phyloP scores from a whole-genome alignment of 2,329 filamentous ascomycete species.

The Grosmannia huntii region DNA sequence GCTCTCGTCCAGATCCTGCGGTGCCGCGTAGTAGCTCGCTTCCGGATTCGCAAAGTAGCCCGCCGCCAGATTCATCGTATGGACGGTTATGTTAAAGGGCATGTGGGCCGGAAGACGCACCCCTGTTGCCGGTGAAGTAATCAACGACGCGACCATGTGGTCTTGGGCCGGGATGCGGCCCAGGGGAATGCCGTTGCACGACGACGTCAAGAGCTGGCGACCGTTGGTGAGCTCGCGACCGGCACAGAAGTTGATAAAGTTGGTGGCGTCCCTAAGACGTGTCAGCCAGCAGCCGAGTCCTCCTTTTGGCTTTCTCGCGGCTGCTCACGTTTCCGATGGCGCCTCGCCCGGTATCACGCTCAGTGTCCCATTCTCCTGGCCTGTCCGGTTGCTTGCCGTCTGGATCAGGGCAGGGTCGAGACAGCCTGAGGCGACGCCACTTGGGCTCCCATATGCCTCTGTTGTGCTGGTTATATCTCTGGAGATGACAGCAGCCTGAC shows the following conservation, averaged over 20 bases:
- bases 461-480: not conserved
- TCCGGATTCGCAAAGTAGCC: constrained; percentile 42
- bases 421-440: not conserved
- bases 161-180: constrained; percentile 36
- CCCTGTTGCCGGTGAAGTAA: constrained; percentile 30
- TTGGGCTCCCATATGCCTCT: not conserved
- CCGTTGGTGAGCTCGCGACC: constrained; percentile 43
- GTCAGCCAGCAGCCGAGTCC: too few relatives aligned
- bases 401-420: constrained; percentile 19
- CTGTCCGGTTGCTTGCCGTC: constrained; percentile 12
- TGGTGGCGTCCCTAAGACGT: constrained; percentile 27
- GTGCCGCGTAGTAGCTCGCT: constrained; percentile 40
- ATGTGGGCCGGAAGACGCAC: constrained; percentile 24
- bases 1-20: constrained; percentile 32
- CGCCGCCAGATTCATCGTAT: constrained; percentile 34
- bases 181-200: constrained; percentile 48
- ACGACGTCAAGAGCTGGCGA: constrained; percentile 32
- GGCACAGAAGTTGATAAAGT: constrained; percentile 46
- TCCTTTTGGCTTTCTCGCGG: too few relatives aligned
- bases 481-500: not conserved
- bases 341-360: constrained; percentile 15
- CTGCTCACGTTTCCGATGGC: constrained; percentile 16
- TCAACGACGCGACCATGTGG: constrained; percentile 43
- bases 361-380: not conserved
- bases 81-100: constrained; percentile 34